Conservation (phyloP, 139 green algal genomes). For the Nannochloris sp. region DNA sequence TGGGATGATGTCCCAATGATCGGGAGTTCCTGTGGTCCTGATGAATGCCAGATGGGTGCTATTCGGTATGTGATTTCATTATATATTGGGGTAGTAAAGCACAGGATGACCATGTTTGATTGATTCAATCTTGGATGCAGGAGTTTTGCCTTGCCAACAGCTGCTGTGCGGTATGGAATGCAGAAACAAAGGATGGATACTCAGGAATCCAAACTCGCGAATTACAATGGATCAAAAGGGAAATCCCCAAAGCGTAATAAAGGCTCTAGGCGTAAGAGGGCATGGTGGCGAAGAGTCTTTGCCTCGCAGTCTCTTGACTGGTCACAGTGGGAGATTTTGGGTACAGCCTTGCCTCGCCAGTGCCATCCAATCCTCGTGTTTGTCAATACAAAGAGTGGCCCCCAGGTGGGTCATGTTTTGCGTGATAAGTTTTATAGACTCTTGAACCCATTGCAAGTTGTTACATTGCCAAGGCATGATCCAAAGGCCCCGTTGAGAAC, state of each 20-base stretch:
- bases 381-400: constrained; percentile 68
- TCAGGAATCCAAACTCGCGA: not conserved
- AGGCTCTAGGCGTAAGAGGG: not conserved
- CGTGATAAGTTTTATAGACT: constrained; percentile 55
- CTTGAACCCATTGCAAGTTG: constrained; percentile 76
- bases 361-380: constrained; percentile 51
- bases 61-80: not conserved
- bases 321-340: constrained; percentile 11
- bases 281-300: constrained; percentile 17
- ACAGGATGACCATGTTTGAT: not conserved
- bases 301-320: constrained; percentile 9
- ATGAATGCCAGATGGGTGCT: not conserved
- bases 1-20: too few species aligned
- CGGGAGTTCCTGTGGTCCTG: not conserved
- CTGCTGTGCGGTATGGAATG: not conserved
- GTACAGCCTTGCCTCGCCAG: constrained; percentile 16
- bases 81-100: not conserved
- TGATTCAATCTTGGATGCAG: not conserved
- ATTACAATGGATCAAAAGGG: not conserved
- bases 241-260: constrained; percentile 7
- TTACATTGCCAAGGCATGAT: constrained; percentile 49
- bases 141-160: not conserved
- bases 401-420: constrained; percentile 48
- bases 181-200: too few species aligned
- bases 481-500: constrained; percentile 55